phyloP scores from a whole-genome alignment of 225 moss, liverwort and hornwort species.

The Pleurozium schreberi region DNA sequence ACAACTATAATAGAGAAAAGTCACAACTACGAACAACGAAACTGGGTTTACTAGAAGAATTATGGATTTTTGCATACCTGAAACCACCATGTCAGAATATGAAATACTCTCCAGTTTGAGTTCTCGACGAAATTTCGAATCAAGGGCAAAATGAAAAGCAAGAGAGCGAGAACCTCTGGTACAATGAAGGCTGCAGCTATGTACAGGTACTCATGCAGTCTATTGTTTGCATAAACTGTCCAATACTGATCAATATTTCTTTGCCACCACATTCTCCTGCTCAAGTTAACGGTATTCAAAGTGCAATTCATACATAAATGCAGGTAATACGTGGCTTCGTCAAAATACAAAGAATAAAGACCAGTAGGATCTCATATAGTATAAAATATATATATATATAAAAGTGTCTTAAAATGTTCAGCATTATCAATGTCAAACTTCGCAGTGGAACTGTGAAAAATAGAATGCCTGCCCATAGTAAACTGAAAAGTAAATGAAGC shows the following conservation, averaged over 20 bases:
- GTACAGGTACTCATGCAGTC: constrained; percentile 48
- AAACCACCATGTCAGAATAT: constrained; percentile 87
- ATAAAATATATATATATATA: not conserved
- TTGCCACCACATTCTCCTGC: constrained; percentile 63
- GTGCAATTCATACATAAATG: constrained; percentile 9
- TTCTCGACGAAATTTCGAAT: constrained; percentile 82
- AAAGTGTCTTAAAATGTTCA: not conserved
- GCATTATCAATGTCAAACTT: not conserved
- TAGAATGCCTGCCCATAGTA: not conserved
- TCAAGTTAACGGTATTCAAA: constrained; percentile 17
- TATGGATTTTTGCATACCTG: constrained; percentile 36
- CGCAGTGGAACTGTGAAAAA: not conserved
- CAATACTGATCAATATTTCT: constrained; percentile 44
- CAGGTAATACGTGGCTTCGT: not conserved
- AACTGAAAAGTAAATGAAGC: not conserved
- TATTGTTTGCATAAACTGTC: constrained; percentile 36
- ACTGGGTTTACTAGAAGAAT: not conserved
- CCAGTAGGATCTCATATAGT: not conserved
- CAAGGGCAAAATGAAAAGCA: constrained; percentile 79
- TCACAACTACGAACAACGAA: not conserved
- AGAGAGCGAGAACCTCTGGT: constrained; percentile 69
- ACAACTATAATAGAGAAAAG: not conserved
- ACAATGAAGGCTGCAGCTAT: constrained; percentile 69
- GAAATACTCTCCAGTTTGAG: constrained; percentile 72
- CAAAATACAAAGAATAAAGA: not conserved